A percentile compares a stretch with the other conserved stretches of the same genome.
These are phyloP conservation scores for Phytopythium sindhum DNA, from an alignment of 352 stramenopile genomes.

Conservation along the genomic window DNA sequence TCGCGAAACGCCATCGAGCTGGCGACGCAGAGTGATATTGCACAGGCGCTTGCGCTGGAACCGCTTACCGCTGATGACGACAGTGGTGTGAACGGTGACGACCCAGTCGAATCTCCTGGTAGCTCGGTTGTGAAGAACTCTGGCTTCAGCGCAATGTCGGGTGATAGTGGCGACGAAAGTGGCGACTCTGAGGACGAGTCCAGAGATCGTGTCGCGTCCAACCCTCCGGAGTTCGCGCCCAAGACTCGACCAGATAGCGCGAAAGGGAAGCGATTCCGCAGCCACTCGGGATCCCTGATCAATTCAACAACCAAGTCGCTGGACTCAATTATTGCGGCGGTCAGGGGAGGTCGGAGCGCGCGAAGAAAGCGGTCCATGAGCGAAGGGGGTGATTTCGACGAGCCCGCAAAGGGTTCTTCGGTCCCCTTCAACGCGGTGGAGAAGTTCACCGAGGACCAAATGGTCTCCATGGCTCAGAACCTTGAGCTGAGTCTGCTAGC, in stretches of 20 bases:
- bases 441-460: constrained; percentile 73
- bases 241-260: constrained; percentile 21
- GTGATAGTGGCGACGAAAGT: constrained; percentile 23
- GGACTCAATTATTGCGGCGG: constrained; percentile 65
- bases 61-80: constrained; percentile 42
- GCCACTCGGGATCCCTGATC: constrained; percentile 61
- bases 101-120: constrained; percentile 17
- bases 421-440: constrained; percentile 56
- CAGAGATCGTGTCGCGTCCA: constrained; percentile 56
- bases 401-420: constrained; percentile 18
- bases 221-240: constrained; percentile 29
- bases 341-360: constrained; percentile 41
- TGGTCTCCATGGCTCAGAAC: constrained; percentile 76
- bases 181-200: constrained; percentile 33
- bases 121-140: constrained; percentile 12
- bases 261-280: constrained; percentile 41
- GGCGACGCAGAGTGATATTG: constrained; percentile 71
- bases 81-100: constrained; percentile 23
- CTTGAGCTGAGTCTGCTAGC: constrained; percentile 57
- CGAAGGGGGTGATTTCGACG: constrained; percentile 44
- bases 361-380: constrained; percentile 55
- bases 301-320: constrained; percentile 61
- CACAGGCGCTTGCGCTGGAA: constrained; percentile 57
- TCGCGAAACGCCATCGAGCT: constrained; percentile 69
- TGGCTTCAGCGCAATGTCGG: constrained; percentile 4